These are phyloP conservation scores for Suhomyces tanzawaensis DNA, from an alignment of 805 yeast species.

Conservation along the genomic window DNA sequence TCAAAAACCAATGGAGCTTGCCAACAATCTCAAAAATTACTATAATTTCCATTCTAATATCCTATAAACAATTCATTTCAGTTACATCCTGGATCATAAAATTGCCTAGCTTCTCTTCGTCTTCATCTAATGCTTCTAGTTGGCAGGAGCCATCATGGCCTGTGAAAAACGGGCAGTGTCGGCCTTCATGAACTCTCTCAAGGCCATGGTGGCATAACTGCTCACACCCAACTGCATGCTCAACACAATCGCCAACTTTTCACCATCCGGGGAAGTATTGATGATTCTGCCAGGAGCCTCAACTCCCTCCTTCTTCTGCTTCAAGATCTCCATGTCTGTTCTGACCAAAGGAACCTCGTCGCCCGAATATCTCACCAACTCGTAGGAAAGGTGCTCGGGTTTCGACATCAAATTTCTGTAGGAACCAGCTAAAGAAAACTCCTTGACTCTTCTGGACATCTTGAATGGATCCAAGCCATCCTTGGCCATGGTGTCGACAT, in stretches of 20 bases:
- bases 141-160: constrained; percentile 11
- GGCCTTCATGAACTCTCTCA: constrained; percentile 82
- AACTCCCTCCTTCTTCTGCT: constrained; percentile 18
- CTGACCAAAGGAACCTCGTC: constrained; percentile 70
- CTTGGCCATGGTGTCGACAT: constrained; percentile 67
- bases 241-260: constrained; percentile 66
- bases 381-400: constrained; percentile 63
- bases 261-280: constrained; percentile 9
- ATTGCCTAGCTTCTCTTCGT: too few species aligned
- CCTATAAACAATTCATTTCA: too few species aligned
- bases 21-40: too few species aligned
- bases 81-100: too few species aligned
- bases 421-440: constrained; percentile 88
- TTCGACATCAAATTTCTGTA: constrained; percentile 72
- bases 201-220: constrained; percentile 96
- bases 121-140: too few species aligned
- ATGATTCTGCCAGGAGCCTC: constrained; percentile 1
- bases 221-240: constrained; percentile 79
- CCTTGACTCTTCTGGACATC: constrained; percentile 83
- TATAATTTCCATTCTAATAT: too few species aligned
- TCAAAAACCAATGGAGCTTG: too few species aligned
- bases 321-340: constrained; percentile 64
- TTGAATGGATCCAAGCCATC: constrained; percentile 82
- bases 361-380: constrained; percentile 57
- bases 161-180: constrained; percentile 52